Conservation (phyloP, 2,329 filamentous ascomycete species). For the Aspergillus sergii region DNA sequence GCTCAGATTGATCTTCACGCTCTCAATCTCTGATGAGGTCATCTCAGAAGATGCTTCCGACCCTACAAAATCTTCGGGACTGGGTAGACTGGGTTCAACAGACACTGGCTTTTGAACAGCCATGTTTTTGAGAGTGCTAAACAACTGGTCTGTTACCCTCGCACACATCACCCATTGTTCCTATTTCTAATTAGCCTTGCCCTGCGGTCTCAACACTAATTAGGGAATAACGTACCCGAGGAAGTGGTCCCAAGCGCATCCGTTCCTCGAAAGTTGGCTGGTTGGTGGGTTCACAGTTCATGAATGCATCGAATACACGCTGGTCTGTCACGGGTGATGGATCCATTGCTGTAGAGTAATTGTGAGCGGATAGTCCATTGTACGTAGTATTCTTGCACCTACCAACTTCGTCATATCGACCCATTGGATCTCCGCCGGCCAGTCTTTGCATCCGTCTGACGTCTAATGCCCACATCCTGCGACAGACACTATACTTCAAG, state of each 20-base stretch:
- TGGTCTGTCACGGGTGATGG: slow-evolving; percentile 34
- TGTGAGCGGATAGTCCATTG: background rate
- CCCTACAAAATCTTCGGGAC: slow-evolving; percentile 27
- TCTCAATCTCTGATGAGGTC: slow-evolving; percentile 38
- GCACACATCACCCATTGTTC: slow-evolving; percentile 39
- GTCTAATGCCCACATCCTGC: slow-evolving; percentile 47
- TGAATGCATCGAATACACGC: slow-evolving; percentile 42
- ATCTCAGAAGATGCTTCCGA: slow-evolving; percentile 34
- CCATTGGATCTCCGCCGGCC: slow-evolving; percentile 39
- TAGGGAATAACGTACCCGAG: slow-evolving; percentile 32
- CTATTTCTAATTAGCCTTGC: slow-evolving; percentile 30
- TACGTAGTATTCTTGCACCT: slow-evolving; percentile 16
- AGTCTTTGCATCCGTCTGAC: slow-evolving; percentile 44
- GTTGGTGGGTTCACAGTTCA: slow-evolving; percentile 42
- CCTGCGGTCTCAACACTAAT: background rate
- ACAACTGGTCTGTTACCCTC: slow-evolving; percentile 38
- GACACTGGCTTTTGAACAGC: slow-evolving; percentile 35
- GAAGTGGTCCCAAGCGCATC: slow-evolving; percentile 42
- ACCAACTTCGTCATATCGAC: slow-evolving; percentile 43
- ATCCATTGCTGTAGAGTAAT: slow-evolving; percentile 31
- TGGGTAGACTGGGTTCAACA: slow-evolving; percentile 29
- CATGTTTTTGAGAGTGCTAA: slow-evolving; percentile 36
- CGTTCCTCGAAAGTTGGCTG: slow-evolving; percentile 41
- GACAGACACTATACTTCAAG: slow-evolving; percentile 43
- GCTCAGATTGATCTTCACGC: slow-evolving; percentile 34